These are phyloP conservation scores for Helichrysum umbraculigerum DNA, from an alignment of 129 eudicot genomes.

Conservation along the genomic window DNA sequence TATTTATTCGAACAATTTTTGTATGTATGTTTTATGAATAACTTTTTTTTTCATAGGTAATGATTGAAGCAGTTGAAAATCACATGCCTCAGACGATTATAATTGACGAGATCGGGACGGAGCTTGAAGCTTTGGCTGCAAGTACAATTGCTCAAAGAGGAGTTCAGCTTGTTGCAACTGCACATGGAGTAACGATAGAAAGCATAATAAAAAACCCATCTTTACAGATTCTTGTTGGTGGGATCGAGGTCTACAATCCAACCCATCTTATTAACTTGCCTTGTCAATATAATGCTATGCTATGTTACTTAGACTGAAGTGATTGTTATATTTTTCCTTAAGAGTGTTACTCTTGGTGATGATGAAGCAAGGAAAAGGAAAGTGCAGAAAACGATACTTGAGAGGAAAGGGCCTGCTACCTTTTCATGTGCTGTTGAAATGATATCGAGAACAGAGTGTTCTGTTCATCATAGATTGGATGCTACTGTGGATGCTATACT, in stretches of 20 bases:
- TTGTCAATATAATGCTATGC: background rate
- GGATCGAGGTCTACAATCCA: constrained; percentile 67
- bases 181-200: constrained; percentile 90
- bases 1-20: no score
- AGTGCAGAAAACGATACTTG: constrained; percentile 98
- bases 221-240: constrained; percentile 93
- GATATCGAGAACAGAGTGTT: constrained; percentile 82
- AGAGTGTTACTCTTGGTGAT: constrained; percentile 98
- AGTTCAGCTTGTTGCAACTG: constrained; percentile 98
- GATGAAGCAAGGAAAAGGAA: constrained; percentile 96
- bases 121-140: constrained; percentile 97
- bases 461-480: constrained; percentile 90
- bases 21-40: no score
- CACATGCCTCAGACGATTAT: constrained; percentile 95
- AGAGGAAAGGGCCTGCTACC: constrained; percentile 95
- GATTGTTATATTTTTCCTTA: constrained; percentile 16
- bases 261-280: background rate
- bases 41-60: constrained; percentile 56
- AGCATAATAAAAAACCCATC: constrained; percentile 90
- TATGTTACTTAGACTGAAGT: background rate
- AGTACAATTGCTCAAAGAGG: constrained; percentile 98
- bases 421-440: constrained; percentile 97
- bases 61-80: constrained; percentile 99
- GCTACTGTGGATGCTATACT: constrained; percentile 94
- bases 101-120: constrained; percentile 97